Evolutionary conservation across 768 basidiomycete genomes (phyloP).

Genomic region (Termitomyces sp.): DNA sequence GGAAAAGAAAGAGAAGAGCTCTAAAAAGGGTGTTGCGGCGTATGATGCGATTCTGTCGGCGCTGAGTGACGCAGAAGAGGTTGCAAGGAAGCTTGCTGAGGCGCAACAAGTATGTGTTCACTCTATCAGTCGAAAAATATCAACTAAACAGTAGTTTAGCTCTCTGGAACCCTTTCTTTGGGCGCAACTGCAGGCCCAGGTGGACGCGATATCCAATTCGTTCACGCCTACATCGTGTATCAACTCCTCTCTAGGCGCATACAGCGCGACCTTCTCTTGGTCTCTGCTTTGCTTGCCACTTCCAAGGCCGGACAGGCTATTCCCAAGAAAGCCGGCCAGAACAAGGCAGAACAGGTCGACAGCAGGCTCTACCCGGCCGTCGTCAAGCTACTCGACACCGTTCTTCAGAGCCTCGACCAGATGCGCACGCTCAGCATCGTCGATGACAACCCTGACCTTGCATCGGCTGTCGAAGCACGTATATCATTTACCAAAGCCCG

Average conservation of each 20-base stretch:
- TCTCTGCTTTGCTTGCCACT: constrained; percentile 55
- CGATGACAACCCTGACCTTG: constrained; percentile 82
- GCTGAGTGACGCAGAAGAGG: constrained; percentile 85
- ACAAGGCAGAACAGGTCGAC: constrained; percentile 45
- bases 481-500: constrained; percentile 70
- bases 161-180: constrained; percentile 33
- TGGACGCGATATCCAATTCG: constrained; percentile 71
- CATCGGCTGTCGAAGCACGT: constrained; percentile 71
- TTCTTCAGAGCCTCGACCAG: constrained; percentile 79
- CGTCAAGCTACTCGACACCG: constrained; percentile 83
- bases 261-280: constrained; percentile 80
- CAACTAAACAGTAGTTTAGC: constrained; percentile 16
- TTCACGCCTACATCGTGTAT: constrained; percentile 84
- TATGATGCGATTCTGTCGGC: constrained; percentile 84
- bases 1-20: constrained; percentile 26
- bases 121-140: neutral
- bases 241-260: constrained; percentile 84
- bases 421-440: constrained; percentile 81
- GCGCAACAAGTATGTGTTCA: constrained; percentile 62
- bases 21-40: constrained; percentile 75
- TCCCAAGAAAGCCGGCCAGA: constrained; percentile 21
- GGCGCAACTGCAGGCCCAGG: constrained; percentile 30
- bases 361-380: constrained; percentile 77
- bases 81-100: constrained; percentile 74
- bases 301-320: constrained; percentile 15